Base-by-base conservation (phyloP, 1,284 basidiomycete species). In the Naganishia albida region DNA sequence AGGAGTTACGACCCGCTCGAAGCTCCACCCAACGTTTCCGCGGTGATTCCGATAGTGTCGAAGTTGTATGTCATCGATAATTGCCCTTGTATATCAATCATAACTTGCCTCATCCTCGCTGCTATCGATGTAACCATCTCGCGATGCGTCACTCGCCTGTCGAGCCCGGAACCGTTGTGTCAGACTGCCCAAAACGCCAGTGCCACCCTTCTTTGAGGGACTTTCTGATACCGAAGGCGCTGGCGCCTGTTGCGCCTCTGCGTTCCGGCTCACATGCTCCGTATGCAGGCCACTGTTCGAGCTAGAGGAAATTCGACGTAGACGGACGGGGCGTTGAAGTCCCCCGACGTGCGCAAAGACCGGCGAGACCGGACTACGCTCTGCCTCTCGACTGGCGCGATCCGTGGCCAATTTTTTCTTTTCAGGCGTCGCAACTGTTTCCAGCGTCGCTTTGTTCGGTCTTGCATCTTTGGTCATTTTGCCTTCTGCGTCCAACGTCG, bases 61-160 rank as follows among this genome's bases (percentile, higher is more conserved):
- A 43, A 20, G 6, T 20, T 15, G n/a, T 3, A 18, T 43, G 42
- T n/a, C n/a, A 18, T 7, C 13, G 26, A 51, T 25, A 51, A 18
- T 49, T 28, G 49, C 3, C 6, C 4, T 51, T 30, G 26, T 34
- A 34, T 57, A 46, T 48, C 16, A n/a, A 30, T 7, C 1, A 7
- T 49, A 40, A 50, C 12, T 39, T 18, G 39, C 57, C 20, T 50
- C 46, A 38, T 60, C 34, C 34, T 53, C 57, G 39, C 57, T 60
- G 23, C 57, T 60, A 20, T 48, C 57, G 13, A 60, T 23, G 23
- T 60, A 50, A 25, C 57, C 57, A 48, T 60, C 57, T 46, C 10
- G 18, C 30, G 57, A 60, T 25, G 15, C 57, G 42, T 50, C 42
- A 40, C 57, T 60, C 15, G 46, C 38, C 16, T 40, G 34, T 25